Base-by-base conservation (phyloP, 2,329 filamentous ascomycete genomes). In the Albifimbria verrucaria region DNA sequence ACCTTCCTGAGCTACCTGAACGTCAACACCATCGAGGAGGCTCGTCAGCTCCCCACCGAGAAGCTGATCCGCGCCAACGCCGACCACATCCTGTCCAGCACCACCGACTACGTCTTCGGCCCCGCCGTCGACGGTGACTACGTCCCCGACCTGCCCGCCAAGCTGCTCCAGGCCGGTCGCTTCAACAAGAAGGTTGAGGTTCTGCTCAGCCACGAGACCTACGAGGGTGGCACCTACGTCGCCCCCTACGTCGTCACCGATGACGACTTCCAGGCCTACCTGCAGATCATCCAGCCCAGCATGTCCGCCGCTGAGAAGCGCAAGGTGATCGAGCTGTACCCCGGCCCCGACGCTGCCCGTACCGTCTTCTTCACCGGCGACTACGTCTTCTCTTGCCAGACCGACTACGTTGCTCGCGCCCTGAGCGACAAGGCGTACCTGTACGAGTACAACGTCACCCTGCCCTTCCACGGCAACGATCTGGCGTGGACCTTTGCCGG, bases 51-150 rank as follows among this genome's bases (percentile, higher is more conserved):
- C 22, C 26, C 45, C 25, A 50, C 46, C 4, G 45, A 23, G 4
- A 32, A 36, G 20, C 39, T 50, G 20, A 4, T 49, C 15, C 49
- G 41, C 22, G 53, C 47, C 20, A 55, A 52, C 10, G 43, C 28
- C 21, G 55, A 57, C 18, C 48, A 55, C 22, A 47, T 53, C 39
- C 32, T 39, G 5, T 39, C 32, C 12, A 42, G 39, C 18, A 18
- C 26, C n/a, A 39, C 42, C 2, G 25, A 42, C 3, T 57, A 55
- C 24, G 41, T 51, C 3, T 57, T 43, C 39, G 51, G 53, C 1
- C 53, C 55, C 5, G 46, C 48, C 2, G 51, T 57, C 6, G 55
- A 58, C 22, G 51, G 51, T 7, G 24, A 44, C 7, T 52, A 57
- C 21, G 53, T 49, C n/a, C 55, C 53, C 4, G 55, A 49, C 18